phyloP scores from a whole-genome alignment of 2,329 filamentous ascomycete genomes.

The Fusarium concolor region DNA sequence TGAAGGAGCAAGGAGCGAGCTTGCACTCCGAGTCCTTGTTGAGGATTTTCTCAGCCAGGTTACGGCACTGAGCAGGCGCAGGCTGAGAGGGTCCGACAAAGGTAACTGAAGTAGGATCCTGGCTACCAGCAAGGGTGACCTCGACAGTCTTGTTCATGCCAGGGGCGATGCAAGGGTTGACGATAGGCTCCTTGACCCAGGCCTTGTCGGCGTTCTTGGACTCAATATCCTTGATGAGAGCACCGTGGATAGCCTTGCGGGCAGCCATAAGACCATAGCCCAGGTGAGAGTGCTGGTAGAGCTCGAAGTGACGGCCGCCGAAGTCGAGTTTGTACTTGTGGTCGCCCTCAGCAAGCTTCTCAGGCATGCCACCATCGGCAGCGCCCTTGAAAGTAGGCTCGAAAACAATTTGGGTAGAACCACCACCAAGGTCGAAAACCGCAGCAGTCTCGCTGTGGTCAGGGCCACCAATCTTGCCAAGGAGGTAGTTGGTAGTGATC shows the following conservation, averaged over 20 bases:
- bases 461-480: constrained; percentile 95
- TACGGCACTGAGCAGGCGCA: constrained; percentile 87
- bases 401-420: constrained; percentile 98
- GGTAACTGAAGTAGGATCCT: constrained; percentile 72
- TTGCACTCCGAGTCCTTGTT: constrained; percentile 86
- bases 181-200: constrained; percentile 78
- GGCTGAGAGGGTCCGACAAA: constrained; percentile 86
- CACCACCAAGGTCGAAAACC: constrained; percentile 94
- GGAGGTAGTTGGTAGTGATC: constrained; percentile 98
- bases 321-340: constrained; percentile 96
- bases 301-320: constrained; percentile 87
- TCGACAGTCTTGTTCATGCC: constrained; percentile 81
- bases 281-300: constrained; percentile 98
- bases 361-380: constrained; percentile 81
- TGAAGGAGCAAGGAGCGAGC: constrained; percentile 96
- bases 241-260: constrained; percentile 84
- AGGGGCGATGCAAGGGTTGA: constrained; percentile 88
- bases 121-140: constrained; percentile 75
- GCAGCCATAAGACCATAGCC: constrained; percentile 97
- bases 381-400: constrained; percentile 89
- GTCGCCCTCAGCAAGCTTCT: constrained; percentile 86
- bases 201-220: constrained; percentile 68
- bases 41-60: constrained; percentile 88
- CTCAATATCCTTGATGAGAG: constrained; percentile 75
- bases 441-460: constrained; percentile 92